Evolutionary conservation across 208 protist species (phyloP).

Genomic region (Trypanosoma congolense): DNA sequence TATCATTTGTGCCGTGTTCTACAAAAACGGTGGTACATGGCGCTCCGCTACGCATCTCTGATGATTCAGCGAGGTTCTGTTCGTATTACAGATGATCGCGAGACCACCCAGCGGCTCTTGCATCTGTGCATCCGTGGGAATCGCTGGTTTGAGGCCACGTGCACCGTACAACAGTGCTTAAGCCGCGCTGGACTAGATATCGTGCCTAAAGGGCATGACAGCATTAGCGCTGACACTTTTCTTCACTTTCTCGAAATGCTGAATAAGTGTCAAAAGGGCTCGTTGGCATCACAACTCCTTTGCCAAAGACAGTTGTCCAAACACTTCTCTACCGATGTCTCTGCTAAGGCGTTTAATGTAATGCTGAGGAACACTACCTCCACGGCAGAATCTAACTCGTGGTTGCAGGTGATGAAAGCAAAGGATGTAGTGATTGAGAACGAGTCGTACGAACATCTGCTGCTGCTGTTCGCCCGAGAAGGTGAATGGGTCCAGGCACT

Average conservation of each 20-base stretch:
- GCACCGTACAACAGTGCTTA: conserved; percentile 18
- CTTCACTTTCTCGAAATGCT: conserved; percentile 17
- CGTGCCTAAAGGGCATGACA: not conserved
- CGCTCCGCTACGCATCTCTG: conserved; percentile 29
- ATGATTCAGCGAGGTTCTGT: conserved; percentile 27
- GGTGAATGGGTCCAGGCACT: conserved; percentile 57
- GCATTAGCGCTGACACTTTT: conserved; percentile 7
- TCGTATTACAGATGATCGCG: conserved; percentile 19
- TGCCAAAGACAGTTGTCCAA: conserved; percentile 14
- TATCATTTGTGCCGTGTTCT: conserved; percentile 52
- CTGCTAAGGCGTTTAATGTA: conserved; percentile 19
- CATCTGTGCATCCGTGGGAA: conserved; percentile 33
- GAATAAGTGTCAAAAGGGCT: conserved; percentile 15
- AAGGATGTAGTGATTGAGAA: conserved; percentile 38
- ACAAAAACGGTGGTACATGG: conserved; percentile 16
- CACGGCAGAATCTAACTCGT: conserved; percentile 9
- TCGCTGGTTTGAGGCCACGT: conserved; percentile 52
- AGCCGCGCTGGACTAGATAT: not conserved
- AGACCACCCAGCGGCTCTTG: conserved; percentile 24
- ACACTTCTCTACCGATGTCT: conserved; percentile 17
- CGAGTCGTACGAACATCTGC: conserved; percentile 51
- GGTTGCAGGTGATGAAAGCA: conserved; percentile 14
- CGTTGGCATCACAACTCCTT: conserved; percentile 12
- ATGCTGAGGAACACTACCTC: conserved; percentile 15
- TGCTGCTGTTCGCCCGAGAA: conserved; percentile 41